A percentile compares a stretch with the other conserved stretches of the same genome.
These are phyloP conservation scores for Piper betle DNA, from an alignment of 164 flowering plant species.

Conservation along the genomic window DNA sequence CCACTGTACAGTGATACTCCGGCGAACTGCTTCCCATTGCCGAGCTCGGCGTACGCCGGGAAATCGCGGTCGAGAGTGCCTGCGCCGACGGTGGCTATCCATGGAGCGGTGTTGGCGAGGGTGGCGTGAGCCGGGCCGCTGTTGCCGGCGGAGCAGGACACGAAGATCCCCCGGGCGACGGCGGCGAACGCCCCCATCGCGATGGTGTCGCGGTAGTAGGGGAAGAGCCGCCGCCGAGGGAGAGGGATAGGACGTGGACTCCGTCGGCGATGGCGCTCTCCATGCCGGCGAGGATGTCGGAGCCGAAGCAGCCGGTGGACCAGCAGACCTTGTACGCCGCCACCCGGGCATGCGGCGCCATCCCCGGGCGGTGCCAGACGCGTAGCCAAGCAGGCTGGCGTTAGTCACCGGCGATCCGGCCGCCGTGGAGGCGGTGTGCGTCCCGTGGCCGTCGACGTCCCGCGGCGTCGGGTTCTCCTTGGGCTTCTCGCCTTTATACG, in stretches of 20 bases:
- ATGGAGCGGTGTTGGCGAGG: slow-evolving; percentile 86
- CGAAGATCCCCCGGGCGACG: slow-evolving; percentile 61
- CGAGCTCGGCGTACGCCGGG: slow-evolving; percentile 50
- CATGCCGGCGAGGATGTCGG: slow-evolving; percentile 78
- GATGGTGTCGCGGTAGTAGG: slow-evolving; percentile 52
- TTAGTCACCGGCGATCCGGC: slow-evolving; percentile 47
- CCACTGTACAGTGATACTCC: slow-evolving; percentile 87
- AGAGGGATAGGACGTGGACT: slow-evolving; percentile 70
- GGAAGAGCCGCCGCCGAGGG: slow-evolving; percentile 72
- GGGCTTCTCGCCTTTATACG: slow-evolving; percentile 12
- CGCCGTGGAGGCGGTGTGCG: slow-evolving; percentile 80
- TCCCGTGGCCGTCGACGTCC: slow-evolving; percentile 77
- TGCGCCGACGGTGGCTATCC: slow-evolving; percentile 92
- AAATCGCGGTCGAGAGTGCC: slow-evolving; percentile 77
- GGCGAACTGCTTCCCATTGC: slow-evolving; percentile 43
- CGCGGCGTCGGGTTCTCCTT: slow-evolving; percentile 39
- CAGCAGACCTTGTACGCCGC: slow-evolving; percentile 81
- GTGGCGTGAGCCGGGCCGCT: slow-evolving; percentile 67
- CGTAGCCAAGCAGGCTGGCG: slow-evolving; percentile 75
- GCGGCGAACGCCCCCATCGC: slow-evolving; percentile 75
- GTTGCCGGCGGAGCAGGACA: slow-evolving; percentile 84
- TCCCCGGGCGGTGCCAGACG: slow-evolving; percentile 77
- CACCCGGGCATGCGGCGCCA: slow-evolving; percentile 60
- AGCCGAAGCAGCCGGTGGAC: slow-evolving; percentile 56
- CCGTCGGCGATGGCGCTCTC: slow-evolving; percentile 65